These are phyloP conservation scores for Hondaea fermentalgiana DNA, from an alignment of 108 stramenopile species.

Conservation along the genomic window DNA sequence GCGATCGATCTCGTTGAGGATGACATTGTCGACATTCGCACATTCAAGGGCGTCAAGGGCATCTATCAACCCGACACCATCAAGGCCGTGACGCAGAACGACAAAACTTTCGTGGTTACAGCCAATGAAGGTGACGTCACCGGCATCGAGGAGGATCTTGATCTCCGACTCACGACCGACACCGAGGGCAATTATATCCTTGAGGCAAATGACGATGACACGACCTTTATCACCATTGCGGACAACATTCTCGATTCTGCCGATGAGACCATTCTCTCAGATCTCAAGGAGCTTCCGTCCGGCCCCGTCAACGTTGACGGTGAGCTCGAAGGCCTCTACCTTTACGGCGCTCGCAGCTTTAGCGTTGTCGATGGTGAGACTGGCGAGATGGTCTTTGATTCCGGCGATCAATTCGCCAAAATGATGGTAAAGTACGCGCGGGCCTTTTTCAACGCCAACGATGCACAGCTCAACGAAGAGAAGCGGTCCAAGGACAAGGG, in stretches of 20 bases:
- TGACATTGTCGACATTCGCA: background rate
- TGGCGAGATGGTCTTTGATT: background rate
- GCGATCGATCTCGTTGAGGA: background rate
- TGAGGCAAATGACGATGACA: background rate
- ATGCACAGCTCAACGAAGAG: background rate
- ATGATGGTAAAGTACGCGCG: background rate
- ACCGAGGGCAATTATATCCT: no score
- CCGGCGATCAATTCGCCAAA: background rate
- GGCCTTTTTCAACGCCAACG: background rate
- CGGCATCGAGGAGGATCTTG: background rate
- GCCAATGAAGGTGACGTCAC: background rate
- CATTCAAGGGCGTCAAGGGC: background rate
- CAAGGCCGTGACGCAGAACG: background rate
- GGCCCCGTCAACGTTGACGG: background rate
- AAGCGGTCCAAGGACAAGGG: background rate
- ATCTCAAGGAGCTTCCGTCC: background rate
- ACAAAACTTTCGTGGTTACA: background rate
- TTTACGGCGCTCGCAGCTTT: background rate
- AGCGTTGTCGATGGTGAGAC: background rate
- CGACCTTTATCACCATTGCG: conserved; percentile 4
- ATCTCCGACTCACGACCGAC: background rate
- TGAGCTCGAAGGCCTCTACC: background rate
- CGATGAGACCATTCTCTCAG: background rate
- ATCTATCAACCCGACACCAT: background rate
- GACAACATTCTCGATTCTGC: background rate